Percentiles rank a stretch among this genome's conserved stretches.
Conservation (phyloP, 257 asterid genomes). For the Nicotiana tomentosiformis region DNA sequence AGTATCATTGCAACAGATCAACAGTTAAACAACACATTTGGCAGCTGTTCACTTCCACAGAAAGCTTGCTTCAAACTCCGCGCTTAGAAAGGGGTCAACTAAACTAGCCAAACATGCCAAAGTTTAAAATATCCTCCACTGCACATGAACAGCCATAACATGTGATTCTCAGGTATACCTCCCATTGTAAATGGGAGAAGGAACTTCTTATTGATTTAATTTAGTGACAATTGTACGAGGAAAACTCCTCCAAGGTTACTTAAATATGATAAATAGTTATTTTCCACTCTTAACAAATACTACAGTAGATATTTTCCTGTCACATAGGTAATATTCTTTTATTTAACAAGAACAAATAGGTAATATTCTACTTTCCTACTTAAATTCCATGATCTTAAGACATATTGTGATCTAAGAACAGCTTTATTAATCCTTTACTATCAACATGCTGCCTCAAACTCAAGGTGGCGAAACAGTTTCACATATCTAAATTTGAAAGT, state of each 20-base stretch:
- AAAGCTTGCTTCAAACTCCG: neutral
- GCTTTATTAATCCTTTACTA: neutral
- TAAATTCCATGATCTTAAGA: neutral
- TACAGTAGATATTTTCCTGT: neutral
- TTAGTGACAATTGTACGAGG: neutral
- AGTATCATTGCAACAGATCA: neutral
- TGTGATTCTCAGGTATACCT: neutral
- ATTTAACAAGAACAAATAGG: neutral
- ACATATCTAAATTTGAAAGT: neutral
- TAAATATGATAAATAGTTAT: neutral
- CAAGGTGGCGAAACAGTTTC: neutral
- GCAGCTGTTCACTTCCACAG: neutral
- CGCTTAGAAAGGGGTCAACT: neutral
- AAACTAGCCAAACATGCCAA: neutral
- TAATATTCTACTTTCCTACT: neutral
- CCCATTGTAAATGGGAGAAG: neutral
- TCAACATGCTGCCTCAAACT: neutral
- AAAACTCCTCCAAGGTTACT: neutral
- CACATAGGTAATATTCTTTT: neutral
- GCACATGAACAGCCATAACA: neutral
- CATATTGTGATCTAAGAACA: neutral
- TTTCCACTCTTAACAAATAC: neutral
- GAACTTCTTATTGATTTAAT: neutral
- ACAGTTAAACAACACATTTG: neutral
- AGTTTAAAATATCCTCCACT: neutral